These are phyloP conservation scores for Priceomyces castillae DNA, from an alignment of 805 yeast species.

Conservation along the genomic window DNA sequence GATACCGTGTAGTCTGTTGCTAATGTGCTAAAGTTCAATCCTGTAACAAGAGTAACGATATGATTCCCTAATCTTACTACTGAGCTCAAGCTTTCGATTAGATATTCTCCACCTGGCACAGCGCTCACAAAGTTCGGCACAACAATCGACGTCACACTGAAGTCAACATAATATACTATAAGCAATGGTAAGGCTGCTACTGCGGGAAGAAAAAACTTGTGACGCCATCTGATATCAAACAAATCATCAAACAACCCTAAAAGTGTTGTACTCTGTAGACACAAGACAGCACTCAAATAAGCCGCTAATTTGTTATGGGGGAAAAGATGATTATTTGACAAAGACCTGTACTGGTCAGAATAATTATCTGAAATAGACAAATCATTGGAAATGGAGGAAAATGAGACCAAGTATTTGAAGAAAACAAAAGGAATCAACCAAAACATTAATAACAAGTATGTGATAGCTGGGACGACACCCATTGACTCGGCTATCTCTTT, in stretches of 20 bases:
- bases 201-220: slow-evolving; percentile 93
- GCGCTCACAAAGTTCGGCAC: slow-evolving; percentile 65
- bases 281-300: slow-evolving; percentile 78
- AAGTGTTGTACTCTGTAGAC: slow-evolving; percentile 77
- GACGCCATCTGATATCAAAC: slow-evolving; percentile 96
- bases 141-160: slow-evolving; percentile 84
- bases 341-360: slow-evolving; percentile 31
- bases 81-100: slow-evolving; percentile 19
- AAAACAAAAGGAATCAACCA: slow-evolving; percentile 86
- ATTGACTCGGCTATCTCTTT: slow-evolving; percentile 74
- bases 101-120: slow-evolving; percentile 23
- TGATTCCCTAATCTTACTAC: slow-evolving; percentile 30
- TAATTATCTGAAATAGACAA: slow-evolving; percentile 30
- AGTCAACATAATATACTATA: slow-evolving; percentile 89
- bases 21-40: slow-evolving; percentile 39
- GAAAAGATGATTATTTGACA: slow-evolving; percentile 43
- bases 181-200: slow-evolving; percentile 89
- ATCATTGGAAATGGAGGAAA: slow-evolving; percentile 35
- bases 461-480: slow-evolving; percentile 85
- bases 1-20: slow-evolving; percentile 35
- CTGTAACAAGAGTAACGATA: slow-evolving; percentile 30
- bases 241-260: slow-evolving; percentile 92
- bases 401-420: slow-evolving; percentile 64
- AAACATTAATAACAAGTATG: slow-evolving; percentile 77
- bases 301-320: slow-evolving; percentile 84